A percentile compares a stretch with the other conserved stretches of the same genome.
Evolutionary conservation across 441 rosid genomes (phyloP).

Genomic region (Erodium moschatum): DNA sequence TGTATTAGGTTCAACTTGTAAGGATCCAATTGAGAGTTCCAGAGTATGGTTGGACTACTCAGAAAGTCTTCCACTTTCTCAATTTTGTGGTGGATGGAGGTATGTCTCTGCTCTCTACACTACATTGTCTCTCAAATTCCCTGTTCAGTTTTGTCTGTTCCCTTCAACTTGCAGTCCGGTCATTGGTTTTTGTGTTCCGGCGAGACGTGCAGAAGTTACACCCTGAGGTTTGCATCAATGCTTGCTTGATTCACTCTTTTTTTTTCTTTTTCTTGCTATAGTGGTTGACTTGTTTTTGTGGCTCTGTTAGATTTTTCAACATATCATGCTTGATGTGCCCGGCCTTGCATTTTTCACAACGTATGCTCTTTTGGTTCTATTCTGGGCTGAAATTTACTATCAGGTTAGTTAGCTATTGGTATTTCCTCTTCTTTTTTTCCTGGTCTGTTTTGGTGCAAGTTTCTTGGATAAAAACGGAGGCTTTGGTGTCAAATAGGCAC

Average conservation of each 20-base stretch:
- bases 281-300: constrained; percentile 14
- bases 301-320: constrained; percentile 54
- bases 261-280: not conserved
- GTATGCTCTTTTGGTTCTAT: constrained; percentile 73
- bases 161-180: constrained; percentile 39
- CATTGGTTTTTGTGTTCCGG: constrained; percentile 57
- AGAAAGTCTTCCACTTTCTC: constrained; percentile 84
- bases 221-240: constrained; percentile 38
- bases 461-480: constrained; percentile 13
- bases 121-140: not conserved
- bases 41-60: constrained; percentile 90
- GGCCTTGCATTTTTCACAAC: constrained; percentile 91
- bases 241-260: not conserved
- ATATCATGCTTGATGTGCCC: constrained; percentile 72
- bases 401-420: constrained; percentile 40
- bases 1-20: constrained; percentile 56
- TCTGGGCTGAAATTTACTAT: constrained; percentile 94
- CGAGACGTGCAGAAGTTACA: constrained; percentile 48
- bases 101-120: constrained; percentile 15
- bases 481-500: constrained; percentile 48
- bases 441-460: constrained; percentile 3
- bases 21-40: constrained; percentile 86
- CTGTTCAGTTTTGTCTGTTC: constrained; percentile 10
- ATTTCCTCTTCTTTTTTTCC: too few relatives aligned
- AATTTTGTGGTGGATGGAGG: constrained; percentile 85